Evolutionary conservation across 441 rosid genomes (phyloP).

Genomic region (Kokia cookei): DNA sequence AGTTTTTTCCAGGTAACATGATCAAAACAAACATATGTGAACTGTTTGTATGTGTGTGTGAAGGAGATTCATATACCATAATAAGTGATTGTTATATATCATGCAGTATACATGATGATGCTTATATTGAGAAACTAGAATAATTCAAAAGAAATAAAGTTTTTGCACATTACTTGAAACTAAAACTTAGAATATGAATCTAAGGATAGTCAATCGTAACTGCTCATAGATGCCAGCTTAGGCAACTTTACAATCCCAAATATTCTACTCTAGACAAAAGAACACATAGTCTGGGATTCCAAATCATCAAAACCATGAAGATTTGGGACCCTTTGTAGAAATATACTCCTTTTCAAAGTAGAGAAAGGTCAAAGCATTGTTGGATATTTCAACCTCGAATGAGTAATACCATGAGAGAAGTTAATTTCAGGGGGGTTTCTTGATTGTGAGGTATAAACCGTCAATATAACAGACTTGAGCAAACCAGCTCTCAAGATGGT

Average conservation of each 20-base stretch:
- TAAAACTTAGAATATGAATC: not conserved
- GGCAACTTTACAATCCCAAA: too few relatives aligned
- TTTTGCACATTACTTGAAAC: not conserved
- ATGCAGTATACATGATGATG: not conserved
- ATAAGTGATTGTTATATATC: not conserved
- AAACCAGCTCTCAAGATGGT: slow-evolving; percentile 37
- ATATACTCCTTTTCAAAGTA: not conserved
- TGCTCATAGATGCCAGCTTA: not conserved
- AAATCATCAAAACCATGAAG: not conserved
- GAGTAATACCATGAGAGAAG: slow-evolving; percentile 30
- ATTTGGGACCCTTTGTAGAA: not conserved
- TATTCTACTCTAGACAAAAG: too few relatives aligned
- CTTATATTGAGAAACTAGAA: not conserved
- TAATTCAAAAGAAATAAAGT: not conserved
- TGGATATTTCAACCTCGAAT: slow-evolving; percentile 1
- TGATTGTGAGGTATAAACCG: slow-evolving; percentile 26
- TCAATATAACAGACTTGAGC: slow-evolving; percentile 30
- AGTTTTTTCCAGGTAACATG: not conserved
- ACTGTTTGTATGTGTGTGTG: not conserved
- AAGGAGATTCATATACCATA: not conserved
- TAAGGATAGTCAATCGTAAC: not conserved
- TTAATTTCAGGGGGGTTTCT: slow-evolving; percentile 8
- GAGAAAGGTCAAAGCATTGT: slow-evolving; percentile 7
- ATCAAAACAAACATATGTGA: not conserved
- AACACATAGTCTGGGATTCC: not conserved